Base-by-base conservation (phyloP, 2,329 filamentous ascomycete genomes). In the Penicillium sp. region DNA sequence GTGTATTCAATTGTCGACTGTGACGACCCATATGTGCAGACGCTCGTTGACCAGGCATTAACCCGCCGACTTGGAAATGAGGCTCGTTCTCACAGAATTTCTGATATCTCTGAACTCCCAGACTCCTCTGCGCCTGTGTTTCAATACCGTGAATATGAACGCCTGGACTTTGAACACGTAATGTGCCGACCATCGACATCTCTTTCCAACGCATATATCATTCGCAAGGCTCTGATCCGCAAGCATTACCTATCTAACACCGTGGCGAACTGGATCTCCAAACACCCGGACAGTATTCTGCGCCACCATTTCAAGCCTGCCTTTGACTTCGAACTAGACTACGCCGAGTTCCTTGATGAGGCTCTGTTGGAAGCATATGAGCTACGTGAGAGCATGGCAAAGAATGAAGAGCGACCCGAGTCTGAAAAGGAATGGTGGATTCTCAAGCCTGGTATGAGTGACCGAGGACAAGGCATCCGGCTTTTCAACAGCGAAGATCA, bases 401-500 rank as follows among this genome's bases (percentile, higher is more conserved):
- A 80, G 42, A 96, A 96, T 64, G 84, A 83, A 46, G 71, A 74
- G 23, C 80, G 79, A 33, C 93, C 94, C 58, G 83, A 83, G 16
- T 62, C 73, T 9, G 76, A 82, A 37, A 81, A 83, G 55, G 86
- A 95, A 70, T 99, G 93, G 93, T 99, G 94, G 94, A 97, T 99
- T 62, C 74, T 99, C 55, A 99, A 99, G 75, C 93, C 94, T 0
- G 89, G 93, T 8, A 97, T 99, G 94, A 96, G 91, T 72, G 94
- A 99, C 70, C 84, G 93, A 21, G 94, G 93, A 0, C 92, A 97
- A 71, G 94, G 94, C 1, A 97, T 99, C 54, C 79, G 91, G 34
- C 78, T 99, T 0, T 99, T 99, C 73, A 90, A 86, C 65, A 91
- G 86, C 2, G 90, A 94, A 78, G 86, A 88, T 52, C 87, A 96